These are phyloP conservation scores for Globisporangium acanthophoron DNA, from an alignment of 352 stramenopile species.

Conservation along the genomic window DNA sequence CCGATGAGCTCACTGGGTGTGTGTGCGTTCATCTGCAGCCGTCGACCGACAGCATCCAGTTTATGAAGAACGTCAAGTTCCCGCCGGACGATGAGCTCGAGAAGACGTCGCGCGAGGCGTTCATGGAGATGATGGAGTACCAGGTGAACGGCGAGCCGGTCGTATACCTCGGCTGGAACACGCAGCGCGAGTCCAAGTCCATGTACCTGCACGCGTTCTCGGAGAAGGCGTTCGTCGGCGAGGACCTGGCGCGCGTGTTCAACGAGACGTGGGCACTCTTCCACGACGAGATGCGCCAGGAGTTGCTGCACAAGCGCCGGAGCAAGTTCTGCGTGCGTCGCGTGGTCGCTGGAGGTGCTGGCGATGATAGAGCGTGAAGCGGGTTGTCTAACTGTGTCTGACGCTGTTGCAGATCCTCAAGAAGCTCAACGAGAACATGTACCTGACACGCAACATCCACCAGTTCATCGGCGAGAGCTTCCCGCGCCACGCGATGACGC, in stretches of 20 bases:
- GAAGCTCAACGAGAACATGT: conserved; percentile 84
- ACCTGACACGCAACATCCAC: conserved; percentile 82
- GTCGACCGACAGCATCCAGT: conserved; percentile 82
- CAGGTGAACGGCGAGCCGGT: conserved; percentile 59
- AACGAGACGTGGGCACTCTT: conserved; percentile 78
- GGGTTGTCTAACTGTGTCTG: background rate
- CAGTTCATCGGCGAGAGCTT: conserved; percentile 87
- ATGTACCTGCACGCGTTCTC: conserved; percentile 83
- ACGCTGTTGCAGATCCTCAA: conserved; percentile 52
- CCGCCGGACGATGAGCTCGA: conserved; percentile 70
- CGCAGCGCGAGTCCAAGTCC: conserved; percentile 80
- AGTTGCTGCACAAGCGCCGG: conserved; percentile 60
- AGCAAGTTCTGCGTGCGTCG: conserved; percentile 82
- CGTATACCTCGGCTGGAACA: conserved; percentile 72
- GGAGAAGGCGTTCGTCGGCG: conserved; percentile 58
- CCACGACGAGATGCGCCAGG: conserved; percentile 68
- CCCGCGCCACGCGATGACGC: conserved; percentile 74
- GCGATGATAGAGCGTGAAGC: too few relatives aligned
- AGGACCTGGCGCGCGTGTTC: conserved; percentile 72
- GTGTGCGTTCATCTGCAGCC: conserved; percentile 23
- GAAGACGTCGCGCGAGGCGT: conserved; percentile 67
- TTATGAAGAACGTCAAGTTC: conserved; percentile 87
- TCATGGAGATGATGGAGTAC: conserved; percentile 81
- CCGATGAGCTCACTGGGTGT: too few relatives aligned
- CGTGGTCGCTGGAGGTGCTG: background rate